Conservation (phyloP, 768 basidiomycete species). For the Tulasnella calospora region DNA sequence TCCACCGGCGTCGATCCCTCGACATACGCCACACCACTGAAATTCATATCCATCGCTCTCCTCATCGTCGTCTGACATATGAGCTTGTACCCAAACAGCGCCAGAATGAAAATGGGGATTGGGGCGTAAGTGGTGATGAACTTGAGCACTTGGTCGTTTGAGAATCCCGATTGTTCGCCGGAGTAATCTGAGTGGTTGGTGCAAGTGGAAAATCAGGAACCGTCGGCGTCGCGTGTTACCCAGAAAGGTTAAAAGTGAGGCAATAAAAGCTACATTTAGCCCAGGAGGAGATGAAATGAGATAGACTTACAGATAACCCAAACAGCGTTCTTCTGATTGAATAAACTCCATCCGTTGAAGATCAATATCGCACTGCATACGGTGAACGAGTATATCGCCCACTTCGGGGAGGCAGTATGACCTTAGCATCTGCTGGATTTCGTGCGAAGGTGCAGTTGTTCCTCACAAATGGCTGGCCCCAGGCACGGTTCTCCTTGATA, state of each 20-base stretch:
- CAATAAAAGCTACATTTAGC: not conserved
- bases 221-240: not conserved
- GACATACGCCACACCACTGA: slow-evolving; percentile 12
- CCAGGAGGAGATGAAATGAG: not conserved
- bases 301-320: slow-evolving; percentile 12
- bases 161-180: not conserved
- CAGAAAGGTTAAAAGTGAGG: not conserved
- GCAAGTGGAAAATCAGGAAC: not conserved
- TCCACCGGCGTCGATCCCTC: not conserved
- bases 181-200: not conserved
- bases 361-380: slow-evolving; percentile 28
- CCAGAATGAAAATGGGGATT: slow-evolving; percentile 27
- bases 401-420: slow-evolving; percentile 7
- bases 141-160: slow-evolving; percentile 12
- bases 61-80: slow-evolving; percentile 27
- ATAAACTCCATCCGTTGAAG: slow-evolving; percentile 30
- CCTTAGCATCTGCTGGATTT: not conserved
- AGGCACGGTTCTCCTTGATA: not conserved
- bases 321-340: slow-evolving; percentile 8
- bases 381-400: slow-evolving; percentile 27
- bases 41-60: slow-evolving; percentile 23
- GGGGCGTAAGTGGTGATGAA: slow-evolving; percentile 26
- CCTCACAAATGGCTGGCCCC: slow-evolving; percentile 23
- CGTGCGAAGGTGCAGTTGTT: not conserved
- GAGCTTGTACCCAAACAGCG: slow-evolving; percentile 31